These are phyloP conservation scores for Sporothrix curviconia DNA, from an alignment of 2,329 filamentous ascomycete species.

Conservation along the genomic window DNA sequence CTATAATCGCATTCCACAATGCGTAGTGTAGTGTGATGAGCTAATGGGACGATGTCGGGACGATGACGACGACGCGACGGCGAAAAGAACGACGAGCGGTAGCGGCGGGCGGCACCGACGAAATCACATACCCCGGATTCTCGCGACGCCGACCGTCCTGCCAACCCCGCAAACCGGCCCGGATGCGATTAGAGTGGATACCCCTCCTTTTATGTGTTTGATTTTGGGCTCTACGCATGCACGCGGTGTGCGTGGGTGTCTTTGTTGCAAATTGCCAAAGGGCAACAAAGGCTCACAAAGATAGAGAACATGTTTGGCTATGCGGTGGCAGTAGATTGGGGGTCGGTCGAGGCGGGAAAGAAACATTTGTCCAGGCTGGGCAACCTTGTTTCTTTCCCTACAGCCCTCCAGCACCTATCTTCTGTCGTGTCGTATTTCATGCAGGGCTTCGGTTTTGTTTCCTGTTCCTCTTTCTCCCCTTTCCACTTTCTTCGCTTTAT, in stretches of 20 bases:
- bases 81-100: neutral
- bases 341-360: neutral
- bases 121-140: neutral
- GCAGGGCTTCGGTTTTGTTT: neutral
- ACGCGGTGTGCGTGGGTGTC: constrained; percentile 8
- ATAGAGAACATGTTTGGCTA: neutral
- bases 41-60: constrained; percentile 7
- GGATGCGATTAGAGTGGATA: constrained; percentile 20
- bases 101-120: constrained; percentile 1
- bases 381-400: neutral
- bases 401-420: neutral
- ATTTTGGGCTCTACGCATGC: constrained; percentile 9
- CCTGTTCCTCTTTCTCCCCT: neutral
- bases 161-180: neutral
- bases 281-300: constrained; percentile 6
- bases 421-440: neutral
- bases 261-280: neutral
- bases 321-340: neutral
- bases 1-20: constrained; percentile 41
- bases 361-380: no score
- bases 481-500: neutral
- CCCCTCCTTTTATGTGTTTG: constrained; percentile 16
- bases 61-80: neutral
- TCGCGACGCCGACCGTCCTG: neutral
- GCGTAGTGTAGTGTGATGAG: neutral